Conservation (phyloP, 192 early-diverging fungal species). For the Pilaira anomala region DNA sequence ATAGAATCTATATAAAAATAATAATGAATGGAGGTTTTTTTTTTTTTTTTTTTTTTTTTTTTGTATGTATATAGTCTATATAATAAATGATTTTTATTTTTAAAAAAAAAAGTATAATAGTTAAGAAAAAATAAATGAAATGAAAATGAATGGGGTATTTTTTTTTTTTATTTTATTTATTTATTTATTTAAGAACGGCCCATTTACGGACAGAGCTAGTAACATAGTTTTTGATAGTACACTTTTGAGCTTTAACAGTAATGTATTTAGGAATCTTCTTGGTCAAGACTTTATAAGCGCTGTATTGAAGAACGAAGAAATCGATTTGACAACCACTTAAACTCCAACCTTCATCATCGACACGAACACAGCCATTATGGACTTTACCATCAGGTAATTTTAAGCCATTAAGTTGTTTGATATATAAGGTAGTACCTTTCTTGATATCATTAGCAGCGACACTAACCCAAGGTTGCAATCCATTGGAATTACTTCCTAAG, state of each 20-base stretch:
- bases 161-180: no score
- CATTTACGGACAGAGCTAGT: conserved; percentile 12
- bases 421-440: conserved; percentile 29
- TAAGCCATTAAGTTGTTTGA: conserved; percentile 32
- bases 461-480: conserved; percentile 36
- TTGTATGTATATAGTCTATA: no score
- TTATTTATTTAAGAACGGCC: conserved; percentile 17
- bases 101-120: no score
- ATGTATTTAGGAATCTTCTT: conserved; percentile 8
- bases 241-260: conserved; percentile 11
- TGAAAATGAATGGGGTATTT: no score
- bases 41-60: no score
- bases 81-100: no score
- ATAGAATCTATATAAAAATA: no score
- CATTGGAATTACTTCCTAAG: conserved; percentile 13
- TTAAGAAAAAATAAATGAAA: no score
- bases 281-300: conserved; percentile 6
- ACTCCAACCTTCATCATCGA: conserved; percentile 38
- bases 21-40: no score
- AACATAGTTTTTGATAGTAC: conserved; percentile 23
- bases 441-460: conserved; percentile 39
- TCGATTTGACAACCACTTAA: conserved; percentile 35
- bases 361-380: conserved; percentile 44
- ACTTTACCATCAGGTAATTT: conserved; percentile 30
- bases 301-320: conserved; percentile 29